These are phyloP conservation scores for Aurantiochytrium sp. DNA, from an alignment of 108 stramenopile species.

Conservation along the genomic window DNA sequence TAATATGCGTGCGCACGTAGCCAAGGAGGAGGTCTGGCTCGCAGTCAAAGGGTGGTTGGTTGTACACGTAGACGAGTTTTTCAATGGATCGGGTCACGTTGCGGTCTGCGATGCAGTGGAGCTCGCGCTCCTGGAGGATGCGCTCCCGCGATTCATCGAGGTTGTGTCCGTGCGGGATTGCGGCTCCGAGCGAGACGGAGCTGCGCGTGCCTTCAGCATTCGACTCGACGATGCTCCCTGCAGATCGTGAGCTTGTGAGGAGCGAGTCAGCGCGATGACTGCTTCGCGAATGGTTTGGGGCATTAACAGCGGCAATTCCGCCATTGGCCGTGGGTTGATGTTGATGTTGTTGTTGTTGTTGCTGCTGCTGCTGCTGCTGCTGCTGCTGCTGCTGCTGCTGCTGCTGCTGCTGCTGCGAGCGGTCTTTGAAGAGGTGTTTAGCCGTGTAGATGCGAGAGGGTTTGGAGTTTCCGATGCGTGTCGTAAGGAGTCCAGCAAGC, in stretches of 20 bases:
- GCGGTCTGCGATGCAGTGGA: conserved; percentile 11
- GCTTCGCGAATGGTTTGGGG: no score
- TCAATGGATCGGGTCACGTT: not conserved
- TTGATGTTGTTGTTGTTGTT: not conserved
- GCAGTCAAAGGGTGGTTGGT: not conserved
- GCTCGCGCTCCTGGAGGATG: conserved; percentile 4
- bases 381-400: not conserved
- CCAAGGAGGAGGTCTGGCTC: not conserved
- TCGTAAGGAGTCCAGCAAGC: not conserved
- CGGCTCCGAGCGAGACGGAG: not conserved
- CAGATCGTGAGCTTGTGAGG: not conserved
- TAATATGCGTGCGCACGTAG: not conserved
- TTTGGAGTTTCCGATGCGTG: not conserved
- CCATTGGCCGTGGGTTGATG: no score
- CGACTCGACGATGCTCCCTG: not conserved
- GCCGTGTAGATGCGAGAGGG: conserved; percentile 1
- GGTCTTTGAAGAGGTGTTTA: not conserved
- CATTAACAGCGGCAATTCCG: no score
- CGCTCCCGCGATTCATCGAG: not conserved
- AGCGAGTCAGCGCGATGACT: not conserved
- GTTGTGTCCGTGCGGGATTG: not conserved
- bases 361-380: not conserved
- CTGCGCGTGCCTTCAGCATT: not conserved
- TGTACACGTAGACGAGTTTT: not conserved
- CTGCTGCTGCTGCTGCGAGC: not conserved